phyloP scores from a whole-genome alignment of 495 filamentous ascomycete species.

The Aspergillus diversus region DNA sequence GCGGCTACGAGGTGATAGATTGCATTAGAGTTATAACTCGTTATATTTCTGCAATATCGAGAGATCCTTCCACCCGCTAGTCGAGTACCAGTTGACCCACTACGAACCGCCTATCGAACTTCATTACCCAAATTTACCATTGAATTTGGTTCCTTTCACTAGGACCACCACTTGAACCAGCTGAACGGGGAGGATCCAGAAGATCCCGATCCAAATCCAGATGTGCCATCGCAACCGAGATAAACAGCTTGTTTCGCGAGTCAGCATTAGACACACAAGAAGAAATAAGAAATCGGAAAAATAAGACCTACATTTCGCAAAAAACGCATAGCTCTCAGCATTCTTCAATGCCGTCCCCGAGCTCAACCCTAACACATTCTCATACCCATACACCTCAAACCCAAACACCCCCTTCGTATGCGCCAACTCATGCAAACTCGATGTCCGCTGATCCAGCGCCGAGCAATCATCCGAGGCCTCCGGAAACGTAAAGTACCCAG shows the following conservation, averaged over 20 bases:
- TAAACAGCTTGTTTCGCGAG: conserved; percentile 4
- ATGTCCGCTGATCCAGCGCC: conserved; percentile 11
- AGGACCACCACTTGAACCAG: background rate
- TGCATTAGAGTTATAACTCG: no score
- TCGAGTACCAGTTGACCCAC: no score
- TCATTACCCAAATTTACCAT: no score
- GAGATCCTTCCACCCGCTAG: no score
- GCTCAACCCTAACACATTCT: background rate
- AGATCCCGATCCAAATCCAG: background rate
- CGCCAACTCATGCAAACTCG: conserved; percentile 12
- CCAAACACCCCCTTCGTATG: conserved; percentile 17
- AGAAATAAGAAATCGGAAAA: background rate
- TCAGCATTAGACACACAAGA: background rate
- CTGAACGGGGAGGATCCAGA: background rate
- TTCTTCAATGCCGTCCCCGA: conserved; percentile 10
- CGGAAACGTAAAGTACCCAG: conserved; percentile 12
- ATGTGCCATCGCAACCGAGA: conserved; percentile 10
- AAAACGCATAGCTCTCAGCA: conserved; percentile 19
- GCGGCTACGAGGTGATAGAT: no score
- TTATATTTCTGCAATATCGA: no score
- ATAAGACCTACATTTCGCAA: conserved; percentile 11
- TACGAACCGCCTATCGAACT: no score
- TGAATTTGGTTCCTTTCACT: background rate
- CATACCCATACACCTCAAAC: conserved; percentile 14
- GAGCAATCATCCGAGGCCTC: conserved; percentile 1